Percentiles rank a stretch among this genome's conserved stretches.
These are phyloP conservation scores for Paxillus ammoniavirescens DNA, from an alignment of 768 basidiomycete genomes.

Conservation along the genomic window DNA sequence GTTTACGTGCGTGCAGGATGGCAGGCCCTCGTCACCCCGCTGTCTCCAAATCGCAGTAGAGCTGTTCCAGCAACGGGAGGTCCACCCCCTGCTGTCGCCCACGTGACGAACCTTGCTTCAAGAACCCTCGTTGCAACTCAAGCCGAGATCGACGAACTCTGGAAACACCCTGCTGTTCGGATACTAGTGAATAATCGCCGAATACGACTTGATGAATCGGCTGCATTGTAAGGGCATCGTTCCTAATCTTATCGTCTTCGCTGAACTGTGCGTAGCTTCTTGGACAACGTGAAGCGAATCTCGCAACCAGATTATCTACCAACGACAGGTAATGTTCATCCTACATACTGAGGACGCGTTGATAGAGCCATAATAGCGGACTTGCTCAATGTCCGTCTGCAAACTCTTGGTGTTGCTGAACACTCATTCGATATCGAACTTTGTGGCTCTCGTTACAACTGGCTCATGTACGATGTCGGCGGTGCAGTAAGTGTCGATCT, in stretches of 20 bases:
- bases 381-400: slow-evolving; percentile 74
- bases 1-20: slow-evolving; percentile 72
- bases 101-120: slow-evolving; percentile 53
- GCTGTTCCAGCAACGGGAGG: slow-evolving; percentile 36
- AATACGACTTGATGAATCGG: slow-evolving; percentile 72
- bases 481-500: slow-evolving; percentile 58
- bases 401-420: slow-evolving; percentile 78
- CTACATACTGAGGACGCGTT: not conserved
- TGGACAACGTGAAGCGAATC: slow-evolving; percentile 64
- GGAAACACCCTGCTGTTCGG: slow-evolving; percentile 67
- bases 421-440: slow-evolving; percentile 69
- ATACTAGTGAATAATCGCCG: slow-evolving; percentile 54
- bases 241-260: not conserved
- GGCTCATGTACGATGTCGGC: slow-evolving; percentile 83
- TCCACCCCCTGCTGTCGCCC: slow-evolving; percentile 30
- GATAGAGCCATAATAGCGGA: slow-evolving; percentile 48
- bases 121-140: slow-evolving; percentile 49
- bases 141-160: slow-evolving; percentile 59
- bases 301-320: slow-evolving; percentile 69
- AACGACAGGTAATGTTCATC: slow-evolving; percentile 50
- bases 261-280: slow-evolving; percentile 48
- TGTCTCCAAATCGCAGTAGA: slow-evolving; percentile 40
- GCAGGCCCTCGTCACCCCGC: slow-evolving; percentile 55
- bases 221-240: slow-evolving; percentile 56
- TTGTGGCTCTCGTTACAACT: slow-evolving; percentile 62